Base-by-base conservation (phyloP, 78 protist species). In the Speleostelium caveatum region DNA sequence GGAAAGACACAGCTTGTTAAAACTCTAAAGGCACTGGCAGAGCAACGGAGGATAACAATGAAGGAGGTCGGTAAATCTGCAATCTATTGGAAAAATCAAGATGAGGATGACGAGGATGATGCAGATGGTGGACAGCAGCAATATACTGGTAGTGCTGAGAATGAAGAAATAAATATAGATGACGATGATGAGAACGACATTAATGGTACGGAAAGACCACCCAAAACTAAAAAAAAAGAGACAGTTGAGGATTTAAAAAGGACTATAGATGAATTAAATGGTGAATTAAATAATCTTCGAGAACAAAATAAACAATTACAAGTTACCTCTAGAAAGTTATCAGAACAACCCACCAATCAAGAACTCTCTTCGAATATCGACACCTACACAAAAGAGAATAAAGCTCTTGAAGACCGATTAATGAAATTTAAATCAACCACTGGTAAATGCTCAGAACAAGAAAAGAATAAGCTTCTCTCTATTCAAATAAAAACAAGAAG, bases 41-140 rank as follows among this genome's bases (percentile, higher is more conserved):
- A 83, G 0, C 39, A 68, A 22, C 62, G 49, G 10, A 83, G 22
- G 71, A 58, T 83, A 33, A 24, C 73, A 59, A 19, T 4, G 24
- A 83, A 83, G 41, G 90, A 83, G 33, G 30, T 21, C 41, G 66
- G 66, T 49, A 83, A 69, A 56, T n/a, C 88, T 26, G 16, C 69
- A 2, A 17, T 83, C 3, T 83, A 83, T 83, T 83, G 78, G 78
- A 55, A 49, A 24, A 21, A 55, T 10, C 90, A 67, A 35, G 55
- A 65, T 26, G 53, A 28, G 53, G 67, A 63, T 7, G 59, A 60
- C 33, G 35, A 62, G 16, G 14, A 63, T 7, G 90, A 83, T 69
- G 72, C 67, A 24, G 41, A 83, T 39, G 90, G 78, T 42, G 30
- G 17, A 69, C 41, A 59, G 36, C 5, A 53, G 0, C 33, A 67